Evolutionary conservation across 805 yeast species (phyloP), one percentile per base, ranked within the genome.

Genomic region (Metschnikowia drakensbergensis): DNA sequence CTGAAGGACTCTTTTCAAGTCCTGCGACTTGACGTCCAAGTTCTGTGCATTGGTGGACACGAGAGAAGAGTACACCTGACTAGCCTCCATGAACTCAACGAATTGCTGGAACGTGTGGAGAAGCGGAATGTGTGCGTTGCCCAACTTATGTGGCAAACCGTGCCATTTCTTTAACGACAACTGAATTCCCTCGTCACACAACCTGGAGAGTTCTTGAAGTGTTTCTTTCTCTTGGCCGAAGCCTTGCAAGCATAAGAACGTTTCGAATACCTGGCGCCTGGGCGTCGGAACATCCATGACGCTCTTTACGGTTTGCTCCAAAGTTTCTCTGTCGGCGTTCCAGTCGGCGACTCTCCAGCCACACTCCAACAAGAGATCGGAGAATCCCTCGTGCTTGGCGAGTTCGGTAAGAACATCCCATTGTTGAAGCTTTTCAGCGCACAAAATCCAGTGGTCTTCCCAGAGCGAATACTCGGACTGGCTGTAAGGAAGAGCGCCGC

Each of bases 341-440:
- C 99, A 94, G 61, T 94, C 98, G 6, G 99, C 97, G 35, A 94
- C 96, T 61, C 99, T 78, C 99, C 99, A 94, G 34, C 98, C 99
- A 76, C 99, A 95, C 65, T 94, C 99, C n/a, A 94, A 73, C 26
- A 95, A 70, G 54, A 94, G 74, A 61, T 94, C 99, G 0, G 97
- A 90, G 63, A 92, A 95, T 0, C 97, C 97, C 72, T 95, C 99
- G 61, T 95, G 98, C 58, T 92, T 90, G 2, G 99, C 97, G 29
- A 95, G 74, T 60, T 94, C 99, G 0, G 99, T 92, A 50, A 94
- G 73, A 42, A 94, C 85, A 62, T 94, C 99, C 99, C 99, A 94
- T 55, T 94, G 97, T 63, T 94, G 99, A 36, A 94, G 72, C 65
- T 92, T 92, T 63, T 94, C 97, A 3, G 99, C 96, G 72, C 99